Evolutionary conservation across 1,284 basidiomycete species (phyloP).

Genomic region (Fomitopsis palustris): DNA sequence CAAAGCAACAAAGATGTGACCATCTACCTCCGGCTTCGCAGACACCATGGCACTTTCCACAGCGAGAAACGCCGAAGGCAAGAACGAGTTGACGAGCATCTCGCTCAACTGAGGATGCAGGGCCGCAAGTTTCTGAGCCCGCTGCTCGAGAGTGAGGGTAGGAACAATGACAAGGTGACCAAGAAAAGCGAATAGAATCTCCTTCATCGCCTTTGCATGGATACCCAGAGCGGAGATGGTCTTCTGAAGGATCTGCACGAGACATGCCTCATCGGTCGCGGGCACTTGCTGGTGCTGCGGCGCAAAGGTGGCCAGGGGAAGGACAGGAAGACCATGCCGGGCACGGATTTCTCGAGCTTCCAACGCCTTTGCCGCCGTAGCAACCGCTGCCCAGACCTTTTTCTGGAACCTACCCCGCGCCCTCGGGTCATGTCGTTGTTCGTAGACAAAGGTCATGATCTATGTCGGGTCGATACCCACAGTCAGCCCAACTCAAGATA

Average conservation of each 20-base stretch:
- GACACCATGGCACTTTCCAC: constrained; percentile 26
- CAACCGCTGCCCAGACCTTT: constrained; percentile 20
- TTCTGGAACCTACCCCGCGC: constrained; percentile 11
- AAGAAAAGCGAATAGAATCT: constrained; percentile 34
- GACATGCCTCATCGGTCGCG: not conserved
- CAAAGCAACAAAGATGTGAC: constrained; percentile 44
- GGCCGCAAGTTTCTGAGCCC: constrained; percentile 33
- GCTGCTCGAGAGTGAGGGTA: constrained; percentile 37
- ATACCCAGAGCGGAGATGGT: not conserved
- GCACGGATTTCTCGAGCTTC: constrained; percentile 8
- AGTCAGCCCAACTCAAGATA: not conserved
- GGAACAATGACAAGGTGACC: constrained; percentile 43
- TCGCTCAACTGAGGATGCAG: constrained; percentile 29
- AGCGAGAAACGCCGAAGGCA: constrained; percentile 34
- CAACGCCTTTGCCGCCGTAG: constrained; percentile 10
- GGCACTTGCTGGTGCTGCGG: constrained; percentile 1
- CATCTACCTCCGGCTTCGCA: constrained; percentile 43
- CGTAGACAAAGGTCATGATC: constrained; percentile 46
- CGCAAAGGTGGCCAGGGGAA: constrained; percentile 4
- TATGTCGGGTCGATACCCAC: constrained; percentile 15
- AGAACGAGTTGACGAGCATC: constrained; percentile 32
- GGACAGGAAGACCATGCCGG: constrained; percentile 4
- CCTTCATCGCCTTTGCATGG: not conserved
- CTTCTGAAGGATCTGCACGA: not conserved
- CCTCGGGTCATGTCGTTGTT: constrained; percentile 29